phyloP scores from a whole-genome alignment of 148 eudicot genomes.

The Talinum fruticosum region DNA sequence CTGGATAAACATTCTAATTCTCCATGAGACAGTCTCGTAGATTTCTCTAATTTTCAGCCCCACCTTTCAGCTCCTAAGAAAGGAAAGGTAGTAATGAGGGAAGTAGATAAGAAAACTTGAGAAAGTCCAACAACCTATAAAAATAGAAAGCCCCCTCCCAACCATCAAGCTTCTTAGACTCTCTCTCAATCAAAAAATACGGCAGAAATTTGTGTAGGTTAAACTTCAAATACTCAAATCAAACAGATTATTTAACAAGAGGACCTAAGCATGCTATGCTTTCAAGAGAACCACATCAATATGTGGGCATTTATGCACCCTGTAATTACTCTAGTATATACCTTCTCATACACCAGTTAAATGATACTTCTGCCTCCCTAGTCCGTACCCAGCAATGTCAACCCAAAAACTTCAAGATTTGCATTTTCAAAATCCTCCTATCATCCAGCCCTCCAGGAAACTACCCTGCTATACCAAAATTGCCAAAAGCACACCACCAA shows the following conservation, averaged over 20 bases:
- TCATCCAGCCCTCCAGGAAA: background rate
- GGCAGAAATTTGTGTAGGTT: no score
- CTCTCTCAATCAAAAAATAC: background rate
- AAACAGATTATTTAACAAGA: background rate
- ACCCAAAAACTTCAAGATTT: background rate
- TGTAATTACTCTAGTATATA: background rate
- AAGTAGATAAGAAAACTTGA: background rate
- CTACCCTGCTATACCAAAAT: background rate
- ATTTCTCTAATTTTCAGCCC: background rate
- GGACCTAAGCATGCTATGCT: background rate
- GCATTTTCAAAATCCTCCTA: background rate
- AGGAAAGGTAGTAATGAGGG: background rate
- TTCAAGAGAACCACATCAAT: background rate
- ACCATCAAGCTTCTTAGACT: background rate
- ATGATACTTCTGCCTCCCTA: background rate
- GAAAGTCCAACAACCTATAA: background rate
- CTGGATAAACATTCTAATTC: background rate
- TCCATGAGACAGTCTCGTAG: background rate
- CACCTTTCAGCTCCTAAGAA: background rate
- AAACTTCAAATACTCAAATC: background rate
- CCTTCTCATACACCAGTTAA: background rate
- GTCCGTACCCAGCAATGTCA: background rate
- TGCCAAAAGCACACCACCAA: background rate
- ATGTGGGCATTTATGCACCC: background rate
- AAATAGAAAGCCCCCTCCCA: background rate